Conservation (phyloP, 257 asterid genomes). For the Cruciata laevipes region DNA sequence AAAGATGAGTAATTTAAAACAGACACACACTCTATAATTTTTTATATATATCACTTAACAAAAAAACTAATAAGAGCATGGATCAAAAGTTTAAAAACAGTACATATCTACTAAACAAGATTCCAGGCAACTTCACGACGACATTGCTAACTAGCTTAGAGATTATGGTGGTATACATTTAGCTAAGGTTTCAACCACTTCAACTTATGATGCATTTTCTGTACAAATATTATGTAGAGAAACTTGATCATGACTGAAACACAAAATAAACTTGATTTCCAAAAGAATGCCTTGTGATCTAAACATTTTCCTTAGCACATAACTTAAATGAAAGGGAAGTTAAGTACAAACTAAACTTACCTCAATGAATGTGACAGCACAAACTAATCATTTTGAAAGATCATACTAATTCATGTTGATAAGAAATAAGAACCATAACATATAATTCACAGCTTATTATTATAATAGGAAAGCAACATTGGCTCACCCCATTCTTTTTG, state of each 20-base stretch:
- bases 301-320: not conserved
- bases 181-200: not conserved
- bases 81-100: not conserved
- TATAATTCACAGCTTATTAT: not conserved
- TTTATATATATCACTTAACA: not conserved
- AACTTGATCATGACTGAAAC: not conserved
- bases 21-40: not conserved
- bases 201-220: not conserved
- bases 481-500: constrained; percentile 40
- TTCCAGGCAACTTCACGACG: not conserved
- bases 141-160: too few relatives aligned
- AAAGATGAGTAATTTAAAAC: not conserved
- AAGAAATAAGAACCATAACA: not conserved
- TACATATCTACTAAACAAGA: not conserved
- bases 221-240: not conserved
- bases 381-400: not conserved
- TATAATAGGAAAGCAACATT: not conserved
- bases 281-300: not conserved
- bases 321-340: not conserved
- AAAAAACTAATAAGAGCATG: not conserved
- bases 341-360: not conserved
- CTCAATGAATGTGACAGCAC: not conserved
- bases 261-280: not conserved
- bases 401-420: not conserved
- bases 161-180: not conserved